These are phyloP conservation scores for Syzygium grande DNA, from an alignment of 345 rosid species.

Conservation along the genomic window DNA sequence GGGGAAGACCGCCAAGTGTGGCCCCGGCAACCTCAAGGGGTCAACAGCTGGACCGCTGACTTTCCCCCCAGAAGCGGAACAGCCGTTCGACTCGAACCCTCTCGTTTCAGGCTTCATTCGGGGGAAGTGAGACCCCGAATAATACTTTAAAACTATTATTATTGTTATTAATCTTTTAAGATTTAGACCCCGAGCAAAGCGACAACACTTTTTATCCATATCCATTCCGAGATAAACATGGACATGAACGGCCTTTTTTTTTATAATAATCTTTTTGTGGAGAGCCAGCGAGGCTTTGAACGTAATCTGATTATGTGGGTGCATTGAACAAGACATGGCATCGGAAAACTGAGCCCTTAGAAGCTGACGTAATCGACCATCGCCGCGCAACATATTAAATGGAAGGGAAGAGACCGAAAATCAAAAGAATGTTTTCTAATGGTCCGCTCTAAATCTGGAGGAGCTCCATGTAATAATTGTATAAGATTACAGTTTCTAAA, in stretches of 20 bases:
- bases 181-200: neutral
- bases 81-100: neutral
- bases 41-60: conserved; percentile 4
- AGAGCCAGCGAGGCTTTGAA: neutral
- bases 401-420: neutral
- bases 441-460: neutral
- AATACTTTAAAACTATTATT: neutral
- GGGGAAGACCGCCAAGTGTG: neutral
- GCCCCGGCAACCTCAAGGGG: neutral
- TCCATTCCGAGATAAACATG: neutral
- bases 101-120: neutral
- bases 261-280: neutral
- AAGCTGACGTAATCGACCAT: neutral
- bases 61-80: neutral
- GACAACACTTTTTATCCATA: neutral
- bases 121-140: no score
- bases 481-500: neutral
- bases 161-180: neutral
- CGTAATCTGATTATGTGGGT: neutral
- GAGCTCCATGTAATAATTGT: neutral
- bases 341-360: neutral
- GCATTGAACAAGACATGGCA: neutral
- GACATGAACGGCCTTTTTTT: neutral
- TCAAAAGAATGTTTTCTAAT: neutral
- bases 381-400: neutral